Percentiles rank a stretch among this genome's conserved stretches.
These are phyloP conservation scores for Hanseniaspora lindneri DNA, from an alignment of 805 yeast species.

Conservation along the genomic window DNA sequence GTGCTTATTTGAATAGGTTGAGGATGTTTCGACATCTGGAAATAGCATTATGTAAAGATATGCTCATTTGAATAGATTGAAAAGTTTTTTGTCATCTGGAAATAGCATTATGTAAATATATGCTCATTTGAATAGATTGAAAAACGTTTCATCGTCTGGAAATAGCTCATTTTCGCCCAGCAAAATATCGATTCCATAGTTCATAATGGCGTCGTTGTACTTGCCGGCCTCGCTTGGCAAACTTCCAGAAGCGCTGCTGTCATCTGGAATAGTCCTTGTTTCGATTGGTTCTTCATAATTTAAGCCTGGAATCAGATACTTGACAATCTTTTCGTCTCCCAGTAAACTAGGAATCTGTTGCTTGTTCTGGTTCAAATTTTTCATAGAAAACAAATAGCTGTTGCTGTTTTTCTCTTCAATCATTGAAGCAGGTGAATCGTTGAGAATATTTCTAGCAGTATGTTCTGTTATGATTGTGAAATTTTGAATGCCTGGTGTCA, in stretches of 20 bases:
- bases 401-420: background rate
- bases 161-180: constrained; percentile 10
- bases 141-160: constrained; percentile 12
- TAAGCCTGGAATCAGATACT: constrained; percentile 15
- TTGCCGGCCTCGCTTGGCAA: background rate
- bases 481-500: background rate
- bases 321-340: constrained; percentile 14
- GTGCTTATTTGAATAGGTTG: too few relatives aligned
- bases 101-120: too few relatives aligned
- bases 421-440: background rate
- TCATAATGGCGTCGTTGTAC: background rate
- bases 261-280: background rate
- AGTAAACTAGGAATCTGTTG: constrained; percentile 15
- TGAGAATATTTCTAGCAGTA: constrained; percentile 14
- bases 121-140: background rate
- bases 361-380: background rate
- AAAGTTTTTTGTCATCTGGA: too few relatives aligned
- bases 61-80: too few relatives aligned
- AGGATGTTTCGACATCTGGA: too few relatives aligned
- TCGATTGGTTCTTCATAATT: background rate
- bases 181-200: constrained; percentile 11
- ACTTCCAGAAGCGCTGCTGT: background rate
- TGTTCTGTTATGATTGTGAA: constrained; percentile 15
- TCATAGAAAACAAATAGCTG: background rate
- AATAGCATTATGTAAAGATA: too few relatives aligned